Evolutionary conservation across 495 filamentous ascomycete genomes (phyloP).

Genomic region (Pyrenopolyporus hunteri): DNA sequence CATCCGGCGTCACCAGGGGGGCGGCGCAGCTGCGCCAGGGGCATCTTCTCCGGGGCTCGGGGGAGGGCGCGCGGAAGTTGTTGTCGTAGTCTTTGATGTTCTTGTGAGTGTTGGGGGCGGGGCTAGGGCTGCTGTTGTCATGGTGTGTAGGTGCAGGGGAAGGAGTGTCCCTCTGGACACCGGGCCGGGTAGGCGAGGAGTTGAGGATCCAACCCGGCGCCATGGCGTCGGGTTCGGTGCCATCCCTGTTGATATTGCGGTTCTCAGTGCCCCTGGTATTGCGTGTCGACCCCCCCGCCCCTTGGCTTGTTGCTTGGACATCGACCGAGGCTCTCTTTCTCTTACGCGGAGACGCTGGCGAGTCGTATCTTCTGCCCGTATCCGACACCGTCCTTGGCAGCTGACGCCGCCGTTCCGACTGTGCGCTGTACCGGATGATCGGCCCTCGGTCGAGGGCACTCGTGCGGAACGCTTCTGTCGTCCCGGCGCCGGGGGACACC

Average conservation of each 20-base stretch:
- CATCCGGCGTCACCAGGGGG: not conserved
- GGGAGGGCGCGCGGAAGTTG: constrained; percentile 37
- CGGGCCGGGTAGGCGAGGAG: constrained; percentile 13
- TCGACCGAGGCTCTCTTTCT: not conserved
- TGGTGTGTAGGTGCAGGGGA: too few relatives aligned
- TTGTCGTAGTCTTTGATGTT: not conserved
- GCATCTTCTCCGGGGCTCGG: constrained; percentile 56
- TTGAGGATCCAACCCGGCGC: not conserved
- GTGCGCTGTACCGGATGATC: constrained; percentile 5
- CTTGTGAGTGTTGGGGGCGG: too few relatives aligned
- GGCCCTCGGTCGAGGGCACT: constrained; percentile 4
- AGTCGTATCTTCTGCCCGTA: too few relatives aligned
- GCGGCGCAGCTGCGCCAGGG: constrained; percentile 32
- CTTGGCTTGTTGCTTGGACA: not conserved
- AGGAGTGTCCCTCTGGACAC: too few relatives aligned
- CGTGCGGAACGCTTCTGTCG: constrained; percentile 3
- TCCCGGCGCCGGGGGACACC: not conserved
- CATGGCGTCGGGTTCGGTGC: not conserved
- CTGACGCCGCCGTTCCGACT: not conserved
- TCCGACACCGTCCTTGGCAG: not conserved
- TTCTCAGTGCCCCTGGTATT: too few relatives aligned
- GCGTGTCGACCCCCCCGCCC: not conserved
- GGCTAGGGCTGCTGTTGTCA: not conserved
- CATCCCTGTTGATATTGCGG: too few relatives aligned
- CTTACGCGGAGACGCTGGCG: not conserved